Conservation (phyloP, 2,329 filamentous ascomycete species). For the Aureobasidium sp. region DNA sequence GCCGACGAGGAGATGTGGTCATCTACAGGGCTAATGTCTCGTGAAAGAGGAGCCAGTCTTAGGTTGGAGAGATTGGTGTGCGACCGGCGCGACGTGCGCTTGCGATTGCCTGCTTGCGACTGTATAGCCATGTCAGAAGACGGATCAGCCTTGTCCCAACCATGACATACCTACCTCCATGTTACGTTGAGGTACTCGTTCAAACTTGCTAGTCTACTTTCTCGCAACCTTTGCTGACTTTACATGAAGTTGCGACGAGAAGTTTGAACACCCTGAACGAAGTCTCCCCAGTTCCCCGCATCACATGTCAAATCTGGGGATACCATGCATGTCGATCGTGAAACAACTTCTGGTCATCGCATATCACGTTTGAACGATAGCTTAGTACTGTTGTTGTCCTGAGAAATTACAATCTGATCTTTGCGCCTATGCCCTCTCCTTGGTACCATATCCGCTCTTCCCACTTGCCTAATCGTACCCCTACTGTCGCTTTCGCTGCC, state of each 20-base stretch:
- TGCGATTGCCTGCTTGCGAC: conserved; percentile 2
- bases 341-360: background rate
- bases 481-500: conserved; percentile 69
- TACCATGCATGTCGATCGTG: background rate
- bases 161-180: background rate
- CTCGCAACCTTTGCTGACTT: background rate
- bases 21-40: conserved; percentile 29
- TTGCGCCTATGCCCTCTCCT: conserved; percentile 41
- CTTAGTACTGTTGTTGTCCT: background rate
- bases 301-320: conserved; percentile 9
- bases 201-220: no score
- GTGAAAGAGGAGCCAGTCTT: conserved; percentile 53
- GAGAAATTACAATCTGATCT: conserved; percentile 34
- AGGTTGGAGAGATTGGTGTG: conserved; percentile 54
- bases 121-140: background rate
- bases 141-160: background rate
- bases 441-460: conserved; percentile 57
- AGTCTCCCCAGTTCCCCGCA: background rate
- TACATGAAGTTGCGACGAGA: background rate
- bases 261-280: background rate
- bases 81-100: conserved; percentile 40
- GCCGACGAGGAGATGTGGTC: background rate
- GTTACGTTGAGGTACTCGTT: background rate
- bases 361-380: background rate
- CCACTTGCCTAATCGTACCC: conserved; percentile 69